Evolutionary conservation across 495 filamentous ascomycete species (phyloP).

Genomic region (Achaetomiella virescens): DNA sequence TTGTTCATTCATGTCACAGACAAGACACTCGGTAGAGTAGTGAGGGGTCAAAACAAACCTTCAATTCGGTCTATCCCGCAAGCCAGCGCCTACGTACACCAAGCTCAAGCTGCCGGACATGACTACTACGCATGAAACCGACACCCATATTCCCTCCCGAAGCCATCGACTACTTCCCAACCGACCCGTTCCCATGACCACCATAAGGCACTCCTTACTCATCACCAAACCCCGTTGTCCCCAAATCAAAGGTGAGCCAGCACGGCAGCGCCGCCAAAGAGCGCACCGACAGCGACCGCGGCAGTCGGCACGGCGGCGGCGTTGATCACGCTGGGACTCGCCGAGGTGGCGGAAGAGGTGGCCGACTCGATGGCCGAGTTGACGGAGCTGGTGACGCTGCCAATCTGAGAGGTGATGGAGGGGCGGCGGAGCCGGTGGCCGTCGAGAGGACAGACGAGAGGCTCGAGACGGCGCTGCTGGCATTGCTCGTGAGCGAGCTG

Average conservation of each 20-base stretch:
- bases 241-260: constrained; percentile 23
- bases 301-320: constrained; percentile 24
- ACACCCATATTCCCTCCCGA: too few relatives aligned
- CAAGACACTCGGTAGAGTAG: too few relatives aligned
- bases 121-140: too few relatives aligned
- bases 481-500: constrained; percentile 20
- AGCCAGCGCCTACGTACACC: too few relatives aligned
- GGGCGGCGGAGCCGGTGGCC: constrained; percentile 19
- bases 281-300: constrained; percentile 31
- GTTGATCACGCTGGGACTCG: neutral
- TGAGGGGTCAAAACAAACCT: too few relatives aligned
- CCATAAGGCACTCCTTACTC: neutral
- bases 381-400: constrained; percentile 14
- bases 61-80: too few relatives aligned
- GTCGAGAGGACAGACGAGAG: constrained; percentile 21
- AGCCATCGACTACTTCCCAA: too few relatives aligned
- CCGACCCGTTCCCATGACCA: too few relatives aligned
- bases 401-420: constrained; percentile 20
- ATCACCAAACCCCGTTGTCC: neutral
- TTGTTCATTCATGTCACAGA: too few relatives aligned
- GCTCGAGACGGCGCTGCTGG: constrained; percentile 10
- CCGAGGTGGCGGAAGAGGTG: neutral
- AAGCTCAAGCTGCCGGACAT: too few relatives aligned
- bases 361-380: constrained; percentile 9
- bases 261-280: constrained; percentile 33